Conservation (phyloP, 768 basidiomycete genomes). For the Zangia roseola region DNA sequence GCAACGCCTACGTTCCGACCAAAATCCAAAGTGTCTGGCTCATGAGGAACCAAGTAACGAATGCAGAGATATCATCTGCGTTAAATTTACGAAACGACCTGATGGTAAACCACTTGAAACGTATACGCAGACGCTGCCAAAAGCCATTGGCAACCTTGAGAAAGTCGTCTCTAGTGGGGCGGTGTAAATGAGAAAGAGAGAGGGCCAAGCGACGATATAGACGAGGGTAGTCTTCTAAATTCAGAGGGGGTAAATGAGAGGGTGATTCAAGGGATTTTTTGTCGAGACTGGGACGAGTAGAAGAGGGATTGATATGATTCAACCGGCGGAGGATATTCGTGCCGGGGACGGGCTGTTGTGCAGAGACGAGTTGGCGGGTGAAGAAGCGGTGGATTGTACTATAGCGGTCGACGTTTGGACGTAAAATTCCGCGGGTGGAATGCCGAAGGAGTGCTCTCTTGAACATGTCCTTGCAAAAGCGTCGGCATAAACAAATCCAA, state of each 20-base stretch:
- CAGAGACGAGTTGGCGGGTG: slow-evolving; percentile 29
- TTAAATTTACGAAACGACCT: slow-evolving; percentile 93
- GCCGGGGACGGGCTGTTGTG: neutral
- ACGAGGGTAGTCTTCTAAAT: slow-evolving; percentile 70
- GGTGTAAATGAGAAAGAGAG: slow-evolving; percentile 71
- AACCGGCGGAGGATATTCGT: slow-evolving; percentile 4
- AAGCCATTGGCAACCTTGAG: slow-evolving; percentile 84
- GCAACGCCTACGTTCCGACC: slow-evolving; percentile 57
- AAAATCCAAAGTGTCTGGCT: slow-evolving; percentile 96
- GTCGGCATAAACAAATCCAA: too few species aligned
- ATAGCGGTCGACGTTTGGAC: slow-evolving; percentile 53
- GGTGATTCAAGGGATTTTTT: slow-evolving; percentile 9
- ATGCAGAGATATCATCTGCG: slow-evolving; percentile 95
- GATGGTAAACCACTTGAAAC: slow-evolving; percentile 98
- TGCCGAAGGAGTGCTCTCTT: slow-evolving; percentile 23
- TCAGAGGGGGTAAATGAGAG: slow-evolving; percentile 30
- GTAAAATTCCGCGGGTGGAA: slow-evolving; percentile 20
- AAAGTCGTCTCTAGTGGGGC: slow-evolving; percentile 88
- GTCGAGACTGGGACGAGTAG: neutral
- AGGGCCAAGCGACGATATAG: slow-evolving; percentile 78
- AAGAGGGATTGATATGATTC: slow-evolving; percentile 9
- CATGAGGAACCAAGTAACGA: slow-evolving; percentile 93
- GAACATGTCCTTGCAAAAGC: slow-evolving; percentile 14
- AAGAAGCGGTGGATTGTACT: slow-evolving; percentile 59
- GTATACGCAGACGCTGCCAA: slow-evolving; percentile 83